Base-by-base conservation (phyloP, 257 asterid species). In the Pogostemon cablin region DNA sequence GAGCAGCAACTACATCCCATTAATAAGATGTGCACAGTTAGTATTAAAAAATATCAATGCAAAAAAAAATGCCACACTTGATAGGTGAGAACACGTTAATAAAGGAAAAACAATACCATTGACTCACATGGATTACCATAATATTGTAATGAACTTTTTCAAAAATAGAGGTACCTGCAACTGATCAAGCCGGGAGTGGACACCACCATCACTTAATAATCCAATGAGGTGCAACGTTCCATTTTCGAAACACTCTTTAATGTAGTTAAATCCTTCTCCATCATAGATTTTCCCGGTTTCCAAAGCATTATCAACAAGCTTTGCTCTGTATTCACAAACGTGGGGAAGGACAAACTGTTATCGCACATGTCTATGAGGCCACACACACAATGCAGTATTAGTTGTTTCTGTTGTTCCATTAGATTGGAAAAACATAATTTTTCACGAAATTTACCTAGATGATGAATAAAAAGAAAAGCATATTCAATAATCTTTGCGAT, bases 191-290 rank as follows among this genome's bases (percentile, higher is more conserved):
- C 97, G 85, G 32, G 98, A 93, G 83, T 93, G 97, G 42, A 93
- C 98, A 62, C 97, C 98, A 40, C 98, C 98, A 75, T 93, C 97
- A 77, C 97, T 88, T 67, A 90, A 56, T 46, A 92, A 76, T 55
- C 98, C 98, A 70, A 92, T 90, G 64, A 92, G 86, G 79, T 93
- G 98, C 43, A 93, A 84, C 3, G 97, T 90, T 20, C 93, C 93
- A 35, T 68, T 77, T 62, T 56, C 85, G 75, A 90, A 93, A 67
- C 87, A 88, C 74, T 84, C 86, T 75, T 86, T 82, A 61, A 93
- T 77, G 73, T 88, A 84, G 9, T 86, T 79, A 78, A 93, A 90
- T 46, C 97, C 98, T 67, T 86, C 96, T 52, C 87, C 97, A 0
- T 87, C 89, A 7, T 77, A 92, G 55, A 92, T 85, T 81, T 88